Evolutionary conservation across 208 protist genomes (phyloP).

Genomic region (Acanthamoeba lenticulata): DNA sequence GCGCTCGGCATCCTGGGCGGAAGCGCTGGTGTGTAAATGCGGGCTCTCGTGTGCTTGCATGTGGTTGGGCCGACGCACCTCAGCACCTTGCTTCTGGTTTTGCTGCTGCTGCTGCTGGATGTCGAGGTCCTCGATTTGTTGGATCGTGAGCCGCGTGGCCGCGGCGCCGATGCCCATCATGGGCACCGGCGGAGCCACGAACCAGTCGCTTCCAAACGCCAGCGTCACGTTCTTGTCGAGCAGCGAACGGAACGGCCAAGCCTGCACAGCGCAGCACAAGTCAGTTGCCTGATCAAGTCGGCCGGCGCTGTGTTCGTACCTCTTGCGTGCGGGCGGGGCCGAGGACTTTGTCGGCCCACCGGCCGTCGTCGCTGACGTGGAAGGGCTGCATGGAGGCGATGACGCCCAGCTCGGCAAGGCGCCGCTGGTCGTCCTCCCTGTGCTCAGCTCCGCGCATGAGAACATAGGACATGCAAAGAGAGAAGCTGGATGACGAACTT

Average conservation of each 20-base stretch:
- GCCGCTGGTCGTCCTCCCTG: not conserved
- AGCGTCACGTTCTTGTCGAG: not conserved
- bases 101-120: not conserved
- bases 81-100: too few species aligned
- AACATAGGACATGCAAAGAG: not conserved
- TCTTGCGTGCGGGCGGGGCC: not conserved
- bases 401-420: not conserved
- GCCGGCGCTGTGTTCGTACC: not conserved
- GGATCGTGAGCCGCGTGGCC: constrained; percentile 60
- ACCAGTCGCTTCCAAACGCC: constrained; percentile 43
- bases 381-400: constrained; percentile 65
- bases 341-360: not conserved
- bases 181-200: constrained; percentile 35
- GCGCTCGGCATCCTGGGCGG: too few species aligned
- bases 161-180: not conserved
- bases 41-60: too few species aligned
- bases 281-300: too few species aligned
- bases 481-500: not conserved
- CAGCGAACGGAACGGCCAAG: constrained; percentile 42
- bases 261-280: not conserved
- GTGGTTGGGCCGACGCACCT: too few species aligned
- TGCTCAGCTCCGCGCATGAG: too few species aligned
- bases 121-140: constrained; percentile 3
- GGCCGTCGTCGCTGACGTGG: constrained; percentile 58
- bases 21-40: not conserved